phyloP scores from a whole-genome alignment of 1,284 basidiomycete species.

The Ustilago xerochloae region DNA sequence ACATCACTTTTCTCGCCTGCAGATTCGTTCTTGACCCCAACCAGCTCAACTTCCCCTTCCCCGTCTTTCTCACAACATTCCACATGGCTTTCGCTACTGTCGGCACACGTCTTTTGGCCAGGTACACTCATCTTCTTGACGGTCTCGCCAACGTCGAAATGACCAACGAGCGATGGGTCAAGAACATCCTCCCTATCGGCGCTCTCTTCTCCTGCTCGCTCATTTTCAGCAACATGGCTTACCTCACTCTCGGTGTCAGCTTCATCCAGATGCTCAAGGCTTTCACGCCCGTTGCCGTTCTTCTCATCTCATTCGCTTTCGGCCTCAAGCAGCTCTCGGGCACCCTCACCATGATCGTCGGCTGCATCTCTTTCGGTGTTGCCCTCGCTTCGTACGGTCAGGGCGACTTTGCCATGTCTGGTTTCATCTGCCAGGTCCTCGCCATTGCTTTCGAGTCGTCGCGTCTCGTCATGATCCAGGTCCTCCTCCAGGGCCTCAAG shows the following conservation, averaged over 20 bases:
- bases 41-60: slow-evolving; percentile 66
- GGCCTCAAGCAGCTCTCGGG: slow-evolving; percentile 87
- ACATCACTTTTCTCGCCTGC: slow-evolving; percentile 73
- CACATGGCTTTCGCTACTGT: slow-evolving; percentile 76
- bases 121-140: slow-evolving; percentile 89
- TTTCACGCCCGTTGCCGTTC: slow-evolving; percentile 94
- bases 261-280: slow-evolving; percentile 99
- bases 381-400: slow-evolving; percentile 89
- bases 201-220: slow-evolving; percentile 90
- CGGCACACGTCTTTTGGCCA: slow-evolving; percentile 86
- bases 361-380: slow-evolving; percentile 90
- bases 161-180: slow-evolving; percentile 72
- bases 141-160: slow-evolving; percentile 84
- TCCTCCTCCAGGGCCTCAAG: slow-evolving; percentile 92
- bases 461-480: slow-evolving; percentile 94
- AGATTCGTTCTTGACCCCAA: slow-evolving; percentile 48
- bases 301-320: slow-evolving; percentile 91
- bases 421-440: slow-evolving; percentile 76
- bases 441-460: slow-evolving; percentile 80
- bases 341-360: slow-evolving; percentile 83
- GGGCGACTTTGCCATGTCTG: slow-evolving; percentile 82
- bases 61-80: slow-evolving; percentile 68
- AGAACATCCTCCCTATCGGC: slow-evolving; percentile 92
- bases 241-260: slow-evolving; percentile 87
- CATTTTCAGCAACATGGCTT: slow-evolving; percentile 92